phyloP scores from a whole-genome alignment of 805 yeast genomes.

The Nadsonia fulvescens region DNA sequence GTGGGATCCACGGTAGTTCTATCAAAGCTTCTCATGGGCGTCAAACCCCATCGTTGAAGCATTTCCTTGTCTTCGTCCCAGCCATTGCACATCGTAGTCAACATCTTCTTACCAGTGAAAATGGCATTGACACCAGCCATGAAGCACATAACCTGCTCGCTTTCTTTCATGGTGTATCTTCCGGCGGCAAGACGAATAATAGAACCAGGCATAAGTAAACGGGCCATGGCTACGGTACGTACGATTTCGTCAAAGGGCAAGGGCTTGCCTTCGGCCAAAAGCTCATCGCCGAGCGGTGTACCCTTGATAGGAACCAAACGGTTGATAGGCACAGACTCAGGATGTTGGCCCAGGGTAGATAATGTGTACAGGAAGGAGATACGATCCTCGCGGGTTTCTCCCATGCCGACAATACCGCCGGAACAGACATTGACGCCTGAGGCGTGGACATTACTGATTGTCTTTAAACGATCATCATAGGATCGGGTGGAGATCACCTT shows the following conservation, averaged over 20 bases:
- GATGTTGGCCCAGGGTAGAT: constrained; percentile 52
- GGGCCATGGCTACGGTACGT: constrained; percentile 58
- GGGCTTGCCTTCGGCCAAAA: constrained; percentile 5
- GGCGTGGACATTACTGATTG: constrained; percentile 43
- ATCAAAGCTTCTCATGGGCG: constrained; percentile 12
- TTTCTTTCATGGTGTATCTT: constrained; percentile 61
- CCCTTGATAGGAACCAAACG: constrained; percentile 64
- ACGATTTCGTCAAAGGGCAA: constrained; percentile 44
- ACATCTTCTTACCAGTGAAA: constrained; percentile 66
- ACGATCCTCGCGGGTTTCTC: constrained; percentile 57
- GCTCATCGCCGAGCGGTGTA: constrained; percentile 50
- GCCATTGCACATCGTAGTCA: constrained; percentile 67
- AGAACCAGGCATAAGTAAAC: constrained; percentile 53
- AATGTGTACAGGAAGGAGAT: constrained; percentile 48
- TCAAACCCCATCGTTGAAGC: constrained; percentile 49
- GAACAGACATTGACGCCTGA: constrained; percentile 57
- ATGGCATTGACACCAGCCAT: constrained; percentile 68
- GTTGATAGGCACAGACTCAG: constrained; percentile 70
- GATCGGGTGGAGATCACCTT: constrained; percentile 52
- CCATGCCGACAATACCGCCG: constrained; percentile 67
- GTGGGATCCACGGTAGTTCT: too few relatives aligned
- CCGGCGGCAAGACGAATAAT: constrained; percentile 69
- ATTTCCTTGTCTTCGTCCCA: constrained; percentile 66
- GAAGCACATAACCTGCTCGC: constrained; percentile 58
- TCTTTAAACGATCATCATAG: constrained; percentile 52